phyloP scores from a whole-genome alignment of 495 filamentous ascomycete genomes.

The Talaromyces nanjingensis region DNA sequence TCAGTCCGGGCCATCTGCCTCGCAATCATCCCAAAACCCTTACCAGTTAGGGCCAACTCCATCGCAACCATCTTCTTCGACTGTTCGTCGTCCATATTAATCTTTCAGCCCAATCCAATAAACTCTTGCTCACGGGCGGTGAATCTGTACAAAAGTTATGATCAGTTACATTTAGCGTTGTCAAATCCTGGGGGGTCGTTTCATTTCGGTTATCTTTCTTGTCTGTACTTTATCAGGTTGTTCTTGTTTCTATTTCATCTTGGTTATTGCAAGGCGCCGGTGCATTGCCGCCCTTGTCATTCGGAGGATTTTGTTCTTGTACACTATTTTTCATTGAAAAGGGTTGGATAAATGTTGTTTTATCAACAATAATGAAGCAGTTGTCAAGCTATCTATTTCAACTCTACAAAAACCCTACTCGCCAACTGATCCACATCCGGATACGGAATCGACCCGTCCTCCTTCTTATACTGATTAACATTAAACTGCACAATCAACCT shows the following conservation, averaged over 20 bases:
- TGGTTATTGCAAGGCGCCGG: background rate
- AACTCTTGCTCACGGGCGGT: background rate
- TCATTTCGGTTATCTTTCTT: background rate
- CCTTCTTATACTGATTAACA: conserved; percentile 10
- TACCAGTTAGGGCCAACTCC: background rate
- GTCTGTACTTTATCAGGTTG: background rate
- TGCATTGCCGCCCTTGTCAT: background rate
- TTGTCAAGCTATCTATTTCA: background rate
- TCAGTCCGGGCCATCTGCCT: background rate
- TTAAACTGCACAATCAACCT: background rate
- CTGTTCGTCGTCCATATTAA: background rate
- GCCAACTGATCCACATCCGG: background rate
- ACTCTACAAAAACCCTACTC: background rate
- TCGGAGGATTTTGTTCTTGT: background rate
- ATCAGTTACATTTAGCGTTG: background rate
- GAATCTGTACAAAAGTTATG: background rate
- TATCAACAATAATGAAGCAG: background rate
- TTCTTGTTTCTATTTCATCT: background rate
- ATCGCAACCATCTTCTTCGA: background rate
- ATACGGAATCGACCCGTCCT: conserved; percentile 2
- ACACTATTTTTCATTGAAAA: background rate
- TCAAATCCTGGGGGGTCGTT: background rate
- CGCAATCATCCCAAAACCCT: background rate
- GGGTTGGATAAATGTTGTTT: background rate
- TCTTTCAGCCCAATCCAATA: background rate